Conservation (phyloP, 768 basidiomycete species). For the Clitopilus passeckerianus region DNA sequence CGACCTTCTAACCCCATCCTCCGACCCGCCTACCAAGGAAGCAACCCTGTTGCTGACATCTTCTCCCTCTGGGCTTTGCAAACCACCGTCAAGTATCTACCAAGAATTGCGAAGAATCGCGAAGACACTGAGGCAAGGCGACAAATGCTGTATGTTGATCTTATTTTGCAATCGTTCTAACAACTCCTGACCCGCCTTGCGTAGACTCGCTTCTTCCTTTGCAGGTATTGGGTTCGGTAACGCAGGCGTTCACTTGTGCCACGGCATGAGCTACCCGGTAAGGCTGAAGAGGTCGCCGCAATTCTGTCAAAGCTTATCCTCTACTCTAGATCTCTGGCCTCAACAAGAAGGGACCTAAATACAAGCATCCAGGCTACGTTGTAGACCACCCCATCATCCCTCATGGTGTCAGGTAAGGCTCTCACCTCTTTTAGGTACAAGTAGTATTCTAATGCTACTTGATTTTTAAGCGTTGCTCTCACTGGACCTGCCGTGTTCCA, state of each 20-base stretch:
- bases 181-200: not conserved
- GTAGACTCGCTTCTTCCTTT: slow-evolving; percentile 84
- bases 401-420: slow-evolving; percentile 71
- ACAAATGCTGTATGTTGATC: slow-evolving; percentile 76
- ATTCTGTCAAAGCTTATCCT: not conserved
- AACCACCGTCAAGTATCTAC: slow-evolving; percentile 85
- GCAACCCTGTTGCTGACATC: slow-evolving; percentile 92
- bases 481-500: slow-evolving; percentile 95
- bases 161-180: not conserved
- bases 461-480: slow-evolving; percentile 60
- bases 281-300: slow-evolving; percentile 13
- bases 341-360: slow-evolving; percentile 93
- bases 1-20: slow-evolving; percentile 87
- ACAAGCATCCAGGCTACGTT: slow-evolving; percentile 85
- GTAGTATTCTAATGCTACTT: no score
- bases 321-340: slow-evolving; percentile 73
- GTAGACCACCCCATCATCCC: slow-evolving; percentile 89
- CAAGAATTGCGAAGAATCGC: slow-evolving; percentile 74
- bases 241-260: slow-evolving; percentile 87
- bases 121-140: slow-evolving; percentile 79
- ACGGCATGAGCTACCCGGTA: slow-evolving; percentile 87
- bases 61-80: slow-evolving; percentile 93
- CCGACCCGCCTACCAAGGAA: slow-evolving; percentile 90
- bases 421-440: no score
- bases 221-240: slow-evolving; percentile 96